Percentiles rank a stretch among this genome's conserved stretches.
phyloP scores from a whole-genome alignment of 768 basidiomycete genomes.

The Boletus pseudo-olivaceus region DNA sequence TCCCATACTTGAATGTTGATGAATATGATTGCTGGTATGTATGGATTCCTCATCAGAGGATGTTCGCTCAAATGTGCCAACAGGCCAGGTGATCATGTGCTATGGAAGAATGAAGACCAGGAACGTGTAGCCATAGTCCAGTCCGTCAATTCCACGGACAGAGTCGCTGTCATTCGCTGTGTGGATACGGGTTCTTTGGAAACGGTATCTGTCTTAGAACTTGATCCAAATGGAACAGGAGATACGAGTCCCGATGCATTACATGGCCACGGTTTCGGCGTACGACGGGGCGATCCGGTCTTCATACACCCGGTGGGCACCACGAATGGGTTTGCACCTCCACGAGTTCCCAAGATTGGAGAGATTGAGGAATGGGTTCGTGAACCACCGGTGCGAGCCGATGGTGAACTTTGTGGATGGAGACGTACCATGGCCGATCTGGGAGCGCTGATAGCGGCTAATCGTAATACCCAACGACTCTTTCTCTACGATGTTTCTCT shows the following conservation, averaged over 20 bases:
- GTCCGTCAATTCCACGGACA: constrained; percentile 64
- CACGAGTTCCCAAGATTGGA: constrained; percentile 79
- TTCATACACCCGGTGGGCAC: constrained; percentile 67
- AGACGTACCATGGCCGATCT: constrained; percentile 68
- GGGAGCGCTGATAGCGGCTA: constrained; percentile 53
- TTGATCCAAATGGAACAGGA: constrained; percentile 77
- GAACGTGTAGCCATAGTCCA: constrained; percentile 72
- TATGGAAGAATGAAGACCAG: constrained; percentile 76
- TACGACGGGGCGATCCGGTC: constrained; percentile 80
- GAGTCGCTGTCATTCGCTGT: constrained; percentile 66
- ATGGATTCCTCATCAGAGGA: background rate
- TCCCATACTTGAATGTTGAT: constrained; percentile 84
- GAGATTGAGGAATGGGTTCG: constrained; percentile 80
- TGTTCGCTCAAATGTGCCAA: constrained; percentile 8
- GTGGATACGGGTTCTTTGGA: constrained; percentile 52
- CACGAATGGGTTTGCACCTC: constrained; percentile 68
- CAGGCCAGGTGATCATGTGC: constrained; percentile 89
- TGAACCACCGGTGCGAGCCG: constrained; percentile 47
- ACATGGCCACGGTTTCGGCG: constrained; percentile 64
- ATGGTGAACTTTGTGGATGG: constrained; percentile 63
- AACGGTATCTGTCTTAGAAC: constrained; percentile 78
- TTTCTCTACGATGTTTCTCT: constrained; percentile 43
- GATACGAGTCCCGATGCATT: constrained; percentile 45
- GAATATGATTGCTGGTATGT: constrained; percentile 89
- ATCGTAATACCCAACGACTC: constrained; percentile 37